A percentile compares a stretch with the other conserved stretches of the same genome.
Conservation (phyloP, 257 asterid species). For the Nyctanthes arbortristis region DNA sequence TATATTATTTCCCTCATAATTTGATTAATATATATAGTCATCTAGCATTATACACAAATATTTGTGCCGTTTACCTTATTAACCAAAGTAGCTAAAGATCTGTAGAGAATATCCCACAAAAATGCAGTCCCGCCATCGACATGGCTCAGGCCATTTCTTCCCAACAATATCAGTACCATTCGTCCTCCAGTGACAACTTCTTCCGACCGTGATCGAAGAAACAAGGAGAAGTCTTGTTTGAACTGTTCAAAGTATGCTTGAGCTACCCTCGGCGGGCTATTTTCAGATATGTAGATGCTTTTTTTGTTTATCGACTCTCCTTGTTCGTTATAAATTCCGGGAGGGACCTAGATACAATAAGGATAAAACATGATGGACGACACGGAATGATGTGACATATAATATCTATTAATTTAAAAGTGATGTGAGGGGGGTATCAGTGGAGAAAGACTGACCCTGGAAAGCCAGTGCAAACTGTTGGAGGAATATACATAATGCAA, state of each 20-base stretch:
- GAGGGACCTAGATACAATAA: constrained; percentile 77
- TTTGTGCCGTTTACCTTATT: too few species aligned
- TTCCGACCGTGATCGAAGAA: constrained; percentile 59
- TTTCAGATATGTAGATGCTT: constrained; percentile 66
- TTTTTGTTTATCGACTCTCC: constrained; percentile 58
- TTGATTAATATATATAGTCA: too few species aligned
- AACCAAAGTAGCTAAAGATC: constrained; percentile 53
- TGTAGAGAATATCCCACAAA: constrained; percentile 72
- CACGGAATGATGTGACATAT: too few species aligned
- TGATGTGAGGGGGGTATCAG: too few species aligned
- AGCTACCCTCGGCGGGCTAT: constrained; percentile 57
- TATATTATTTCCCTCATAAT: too few species aligned
- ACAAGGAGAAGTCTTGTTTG: constrained; percentile 59
- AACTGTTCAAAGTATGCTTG: constrained; percentile 62
- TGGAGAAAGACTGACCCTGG: constrained; percentile 54
- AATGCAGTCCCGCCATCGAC: constrained; percentile 63
- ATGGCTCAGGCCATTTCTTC: constrained; percentile 50
- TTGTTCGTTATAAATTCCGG: constrained; percentile 54
- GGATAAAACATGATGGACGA: too few species aligned
- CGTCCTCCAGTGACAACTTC: constrained; percentile 72
- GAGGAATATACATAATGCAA: constrained; percentile 81
- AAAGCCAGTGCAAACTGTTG: constrained; percentile 89
- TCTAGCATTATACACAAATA: too few species aligned
- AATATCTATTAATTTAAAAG: too few species aligned
- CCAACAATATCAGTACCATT: constrained; percentile 74